Percentiles rank a stretch among this genome's conserved stretches.
Evolutionary conservation across 768 basidiomycete species (phyloP).

Genomic region (Mycena amicta): DNA sequence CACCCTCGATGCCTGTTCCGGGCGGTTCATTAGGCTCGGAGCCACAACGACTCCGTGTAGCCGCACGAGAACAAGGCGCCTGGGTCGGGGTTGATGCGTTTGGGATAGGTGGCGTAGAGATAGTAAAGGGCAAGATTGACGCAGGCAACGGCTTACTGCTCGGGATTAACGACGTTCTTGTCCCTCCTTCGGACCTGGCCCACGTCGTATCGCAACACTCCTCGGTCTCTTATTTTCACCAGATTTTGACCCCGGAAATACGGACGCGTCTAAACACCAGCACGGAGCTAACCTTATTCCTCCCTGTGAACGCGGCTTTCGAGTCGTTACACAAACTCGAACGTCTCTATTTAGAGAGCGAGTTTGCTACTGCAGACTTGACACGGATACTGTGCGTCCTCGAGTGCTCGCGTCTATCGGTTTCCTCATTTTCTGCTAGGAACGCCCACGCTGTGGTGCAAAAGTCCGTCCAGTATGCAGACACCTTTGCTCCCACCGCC

Average conservation of each 20-base stretch:
- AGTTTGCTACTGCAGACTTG: slow-evolving; percentile 82
- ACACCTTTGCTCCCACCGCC: slow-evolving; percentile 53
- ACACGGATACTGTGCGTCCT: slow-evolving; percentile 54
- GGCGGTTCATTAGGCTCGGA: slow-evolving; percentile 80
- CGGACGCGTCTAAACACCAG: slow-evolving; percentile 60
- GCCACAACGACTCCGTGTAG: slow-evolving; percentile 77
- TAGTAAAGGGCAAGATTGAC: slow-evolving; percentile 57
- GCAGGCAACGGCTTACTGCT: slow-evolving; percentile 79
- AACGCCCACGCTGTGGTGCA: slow-evolving; percentile 73
- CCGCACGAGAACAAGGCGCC: slow-evolving; percentile 47
- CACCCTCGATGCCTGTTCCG: slow-evolving; percentile 84
- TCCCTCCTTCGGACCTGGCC: slow-evolving; percentile 78
- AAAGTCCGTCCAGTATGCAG: slow-evolving; percentile 65
- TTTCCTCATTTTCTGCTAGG: background rate
- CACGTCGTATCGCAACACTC: slow-evolving; percentile 59
- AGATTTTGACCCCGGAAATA: slow-evolving; percentile 67
- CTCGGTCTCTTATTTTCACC: slow-evolving; percentile 72
- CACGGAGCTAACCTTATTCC: slow-evolving; percentile 82
- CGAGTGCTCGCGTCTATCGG: background rate
- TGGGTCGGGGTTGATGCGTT: slow-evolving; percentile 78
- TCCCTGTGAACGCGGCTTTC: slow-evolving; percentile 88
- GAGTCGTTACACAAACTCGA: slow-evolving; percentile 74
- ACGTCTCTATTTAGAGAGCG: slow-evolving; percentile 84
- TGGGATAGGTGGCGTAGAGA: slow-evolving; percentile 71
- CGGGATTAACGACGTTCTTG: slow-evolving; percentile 74